Percentiles rank a stretch among this genome's conserved stretches.
phyloP scores from a whole-genome alignment of 73 alveolate species.

The Symbiodinium pilosum region DNA sequence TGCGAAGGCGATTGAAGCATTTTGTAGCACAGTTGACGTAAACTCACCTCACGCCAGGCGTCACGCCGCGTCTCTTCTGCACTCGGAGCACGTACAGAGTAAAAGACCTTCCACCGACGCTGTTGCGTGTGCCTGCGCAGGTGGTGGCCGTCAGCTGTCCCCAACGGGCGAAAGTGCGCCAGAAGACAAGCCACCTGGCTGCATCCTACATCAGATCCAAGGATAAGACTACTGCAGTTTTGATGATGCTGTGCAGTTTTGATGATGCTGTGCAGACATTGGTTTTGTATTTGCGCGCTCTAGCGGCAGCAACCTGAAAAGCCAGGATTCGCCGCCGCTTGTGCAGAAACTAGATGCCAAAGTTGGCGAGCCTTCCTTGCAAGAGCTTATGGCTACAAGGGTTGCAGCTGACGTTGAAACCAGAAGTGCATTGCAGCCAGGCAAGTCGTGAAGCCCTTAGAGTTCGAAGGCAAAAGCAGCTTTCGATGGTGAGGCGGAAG shows the following conservation, averaged over 20 bases:
- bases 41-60: too few species aligned
- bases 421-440: not conserved
- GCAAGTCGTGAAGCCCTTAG: not conserved
- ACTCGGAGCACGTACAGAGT: not conserved
- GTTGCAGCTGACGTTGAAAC: too few species aligned
- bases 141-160: constrained; percentile 7
- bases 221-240: too few species aligned
- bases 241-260: too few species aligned
- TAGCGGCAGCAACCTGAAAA: too few species aligned
- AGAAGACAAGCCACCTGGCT: not conserved
- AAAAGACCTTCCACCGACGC: too few species aligned
- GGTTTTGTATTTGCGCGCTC: too few species aligned
- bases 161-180: not conserved
- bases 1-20: not conserved
- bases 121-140: not conserved
- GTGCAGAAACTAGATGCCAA: not conserved
- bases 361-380: not conserved
- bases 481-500: not conserved
- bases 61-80: not conserved
- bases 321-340: too few species aligned
- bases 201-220: not conserved
- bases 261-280: too few species aligned
- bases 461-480: constrained; percentile 3
- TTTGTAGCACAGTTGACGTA: too few species aligned
- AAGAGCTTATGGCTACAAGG: not conserved